These are phyloP conservation scores for Nemania abortiva DNA, from an alignment of 2,329 filamentous ascomycete species.

Conservation along the genomic window DNA sequence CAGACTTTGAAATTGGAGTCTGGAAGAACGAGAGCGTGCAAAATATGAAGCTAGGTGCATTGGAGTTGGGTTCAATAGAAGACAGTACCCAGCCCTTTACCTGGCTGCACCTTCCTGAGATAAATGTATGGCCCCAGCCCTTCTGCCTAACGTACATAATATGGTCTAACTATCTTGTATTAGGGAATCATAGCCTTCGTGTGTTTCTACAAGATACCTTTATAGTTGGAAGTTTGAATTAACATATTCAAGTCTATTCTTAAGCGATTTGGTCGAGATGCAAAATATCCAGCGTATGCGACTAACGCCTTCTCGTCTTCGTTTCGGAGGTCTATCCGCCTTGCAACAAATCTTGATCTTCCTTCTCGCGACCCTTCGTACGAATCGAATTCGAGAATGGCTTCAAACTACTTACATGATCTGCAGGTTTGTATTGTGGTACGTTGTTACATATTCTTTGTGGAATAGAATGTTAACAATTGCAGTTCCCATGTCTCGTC, in stretches of 20 bases:
- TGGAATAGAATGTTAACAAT: not conserved
- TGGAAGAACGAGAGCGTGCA: not conserved
- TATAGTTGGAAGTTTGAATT: not conserved
- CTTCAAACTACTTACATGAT: not conserved
- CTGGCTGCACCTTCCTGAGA: not conserved
- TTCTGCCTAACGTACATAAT: not conserved
- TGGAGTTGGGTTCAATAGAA: not conserved
- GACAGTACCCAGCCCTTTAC: not conserved
- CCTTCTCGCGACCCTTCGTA: slow-evolving; percentile 5
- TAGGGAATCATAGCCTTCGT: slow-evolving; percentile 13
- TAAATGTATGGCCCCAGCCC: slow-evolving; percentile 7
- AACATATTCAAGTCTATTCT: not conserved
- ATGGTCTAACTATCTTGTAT: not conserved
- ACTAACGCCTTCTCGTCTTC: not conserved
- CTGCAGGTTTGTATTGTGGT: slow-evolving; percentile 13
- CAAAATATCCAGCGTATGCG: not conserved
- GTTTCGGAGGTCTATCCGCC: not conserved
- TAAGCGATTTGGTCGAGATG: not conserved
- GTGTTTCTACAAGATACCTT: not conserved
- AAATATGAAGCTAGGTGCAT: not conserved
- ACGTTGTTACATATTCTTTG: not conserved
- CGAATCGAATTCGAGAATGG: not conserved
- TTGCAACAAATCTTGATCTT: not conserved
- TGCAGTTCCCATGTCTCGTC: slow-evolving; percentile 17
- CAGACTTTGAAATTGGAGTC: not conserved